A percentile compares a stretch with the other conserved stretches of the same genome.
Evolutionary conservation across 78 protist species (phyloP).

Genomic region (slime mould (Dictyostelium discoideum)): DNA sequence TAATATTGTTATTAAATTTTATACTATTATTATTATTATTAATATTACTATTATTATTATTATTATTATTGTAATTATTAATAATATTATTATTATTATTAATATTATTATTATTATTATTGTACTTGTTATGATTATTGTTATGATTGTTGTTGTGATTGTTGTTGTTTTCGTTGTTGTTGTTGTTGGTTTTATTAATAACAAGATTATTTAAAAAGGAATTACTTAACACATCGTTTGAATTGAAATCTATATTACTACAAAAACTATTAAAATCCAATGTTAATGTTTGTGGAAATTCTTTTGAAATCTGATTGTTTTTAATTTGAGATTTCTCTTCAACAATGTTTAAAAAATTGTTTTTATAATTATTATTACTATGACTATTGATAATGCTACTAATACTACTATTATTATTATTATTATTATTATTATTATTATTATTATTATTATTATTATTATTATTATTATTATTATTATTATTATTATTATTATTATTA

Average conservation of each 20-base stretch:
- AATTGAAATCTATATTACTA: neutral
- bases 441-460: neutral
- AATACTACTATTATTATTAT: neutral
- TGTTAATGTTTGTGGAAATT: neutral
- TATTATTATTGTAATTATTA: too few species aligned
- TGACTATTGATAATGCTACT: neutral
- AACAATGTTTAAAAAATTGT: neutral
- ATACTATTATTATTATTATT: neutral
- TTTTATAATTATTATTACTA: neutral
- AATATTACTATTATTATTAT: neutral
- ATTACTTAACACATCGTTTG: neutral
- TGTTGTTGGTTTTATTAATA: neutral
- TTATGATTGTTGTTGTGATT: neutral
- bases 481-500: neutral
- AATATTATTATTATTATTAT: neutral
- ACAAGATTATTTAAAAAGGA: neutral
- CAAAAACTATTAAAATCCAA: neutral
- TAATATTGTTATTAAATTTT: neutral
- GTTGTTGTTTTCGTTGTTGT: neutral
- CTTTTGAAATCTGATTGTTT: conserved; percentile 10
- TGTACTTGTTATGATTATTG: neutral
- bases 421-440: neutral
- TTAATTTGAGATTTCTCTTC: neutral
- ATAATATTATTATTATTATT: too few species aligned
- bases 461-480: neutral